A percentile compares a stretch with the other conserved stretches of the same genome.
Conservation (phyloP, 176 grass and related monocot species). For the Bothriochloa decipiens region DNA sequence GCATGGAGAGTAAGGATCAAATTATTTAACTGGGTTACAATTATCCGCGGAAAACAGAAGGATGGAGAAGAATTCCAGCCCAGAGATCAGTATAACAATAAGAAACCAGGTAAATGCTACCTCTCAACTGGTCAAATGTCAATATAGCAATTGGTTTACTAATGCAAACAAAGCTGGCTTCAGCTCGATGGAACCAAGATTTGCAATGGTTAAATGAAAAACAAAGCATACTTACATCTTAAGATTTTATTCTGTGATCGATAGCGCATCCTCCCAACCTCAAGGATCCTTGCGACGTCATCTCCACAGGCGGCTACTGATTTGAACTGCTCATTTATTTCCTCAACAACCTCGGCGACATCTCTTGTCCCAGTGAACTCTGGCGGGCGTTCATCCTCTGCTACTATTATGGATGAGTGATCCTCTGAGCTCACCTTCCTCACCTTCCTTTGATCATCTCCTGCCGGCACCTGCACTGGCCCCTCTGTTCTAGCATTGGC, state of each 20-base stretch:
- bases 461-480: background rate
- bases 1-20: slow-evolving; percentile 41
- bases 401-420: slow-evolving; percentile 40
- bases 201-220: slow-evolving; percentile 30
- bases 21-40: slow-evolving; percentile 14
- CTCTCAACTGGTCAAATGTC: background rate
- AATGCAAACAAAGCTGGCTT: background rate
- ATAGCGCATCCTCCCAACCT: slow-evolving; percentile 69
- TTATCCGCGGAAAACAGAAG: background rate
- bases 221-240: slow-evolving; percentile 64
- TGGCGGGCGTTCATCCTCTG: slow-evolving; percentile 33
- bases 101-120: background rate
- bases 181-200: background rate
- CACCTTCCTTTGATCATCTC: slow-evolving; percentile 33
- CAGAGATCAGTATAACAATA: background rate
- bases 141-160: background rate
- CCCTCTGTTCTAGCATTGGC: slow-evolving; percentile 10
- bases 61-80: background rate
- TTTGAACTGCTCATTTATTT: slow-evolving; percentile 87
- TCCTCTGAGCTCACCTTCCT: slow-evolving; percentile 59
- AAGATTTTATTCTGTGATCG: slow-evolving; percentile 51
- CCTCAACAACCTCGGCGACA: slow-evolving; percentile 63
- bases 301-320: slow-evolving; percentile 59
- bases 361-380: slow-evolving; percentile 57
- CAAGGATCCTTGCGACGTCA: slow-evolving; percentile 77